Base-by-base conservation (phyloP, 1,284 basidiomycete species). In the Neonothopanus nambi region DNA sequence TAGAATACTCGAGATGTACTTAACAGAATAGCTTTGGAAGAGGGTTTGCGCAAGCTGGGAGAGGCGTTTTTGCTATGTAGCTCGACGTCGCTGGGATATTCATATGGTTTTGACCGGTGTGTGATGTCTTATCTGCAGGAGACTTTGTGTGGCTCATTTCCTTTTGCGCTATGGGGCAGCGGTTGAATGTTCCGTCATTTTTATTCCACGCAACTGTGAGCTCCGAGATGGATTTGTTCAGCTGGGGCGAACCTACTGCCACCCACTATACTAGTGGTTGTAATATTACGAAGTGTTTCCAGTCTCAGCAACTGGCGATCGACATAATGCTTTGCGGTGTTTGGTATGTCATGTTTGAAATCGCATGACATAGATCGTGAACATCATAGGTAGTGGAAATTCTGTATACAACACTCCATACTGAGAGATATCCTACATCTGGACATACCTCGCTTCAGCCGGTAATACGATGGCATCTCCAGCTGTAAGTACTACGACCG, bases 61-160 rank as follows among this genome's bases (percentile, higher is more conserved):
- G 86, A 38, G 85, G 85, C 9, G 81, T 86, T 1, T 88, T 74
- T 64, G 82, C 84, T 9, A 68, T 77, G 2, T 82, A 86, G 66
- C 81, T 85, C 60, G 80, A 85, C 48, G 68, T 72, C 5, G 62
- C 76, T 21, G 81, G 82, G 9, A 73, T 78, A 57, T 68, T 78
- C 62, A 80, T 87, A 42, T 89, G 86, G 86, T 87, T 85, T 71
- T 83, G 82, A 76, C 75, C 72, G 49, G 80, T 82, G 76, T 13
- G 30, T 45, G 15, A 42, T 23, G 15, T 5, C 37, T 17, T 23
- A 24, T 17, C 15, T n/a, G n/a, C n/a, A n/a, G n/a, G n/a, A n/a
- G n/a, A n/a, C n/a, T n/a, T n/a, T n/a, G n/a, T 23, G 5, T 51
- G 42, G 21, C 46, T 38, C 9, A 51, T 5, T 13, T 30, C 37